A percentile compares a stretch with the other conserved stretches of the same genome.
phyloP scores from a whole-genome alignment of 768 basidiomycete genomes.

The Lentinula guzmanii region DNA sequence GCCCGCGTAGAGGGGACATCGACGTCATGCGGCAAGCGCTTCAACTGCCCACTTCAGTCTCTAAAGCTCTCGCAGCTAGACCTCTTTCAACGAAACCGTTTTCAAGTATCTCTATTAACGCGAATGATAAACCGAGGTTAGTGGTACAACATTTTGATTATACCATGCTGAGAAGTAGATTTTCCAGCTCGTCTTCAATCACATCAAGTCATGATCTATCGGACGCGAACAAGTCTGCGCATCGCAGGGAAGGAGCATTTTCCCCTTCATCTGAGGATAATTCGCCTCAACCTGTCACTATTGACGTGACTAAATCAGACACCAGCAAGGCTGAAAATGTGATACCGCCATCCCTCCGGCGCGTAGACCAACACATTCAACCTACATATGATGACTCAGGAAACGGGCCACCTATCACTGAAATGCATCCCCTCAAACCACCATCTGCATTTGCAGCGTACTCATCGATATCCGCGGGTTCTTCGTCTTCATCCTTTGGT shows the following conservation, averaged over 20 bases:
- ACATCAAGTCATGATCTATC: background rate
- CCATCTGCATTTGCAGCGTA: background rate
- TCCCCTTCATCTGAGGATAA: slow-evolving; percentile 33
- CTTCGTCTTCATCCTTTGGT: slow-evolving; percentile 16
- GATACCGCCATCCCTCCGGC: slow-evolving; percentile 3
- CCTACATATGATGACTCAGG: background rate
- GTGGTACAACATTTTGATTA: background rate
- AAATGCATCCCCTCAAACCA: slow-evolving; percentile 5
- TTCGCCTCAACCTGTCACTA: background rate
- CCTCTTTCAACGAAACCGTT: background rate
- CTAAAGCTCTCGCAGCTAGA: slow-evolving; percentile 34
- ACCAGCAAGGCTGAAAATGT: background rate
- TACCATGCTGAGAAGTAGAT: background rate
- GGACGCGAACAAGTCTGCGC: slow-evolving; percentile 15
- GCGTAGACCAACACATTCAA: background rate
- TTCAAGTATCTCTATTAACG: background rate
- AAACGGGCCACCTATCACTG: background rate
- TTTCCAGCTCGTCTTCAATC: background rate
- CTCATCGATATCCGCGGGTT: slow-evolving; percentile 4
- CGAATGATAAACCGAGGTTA: background rate
- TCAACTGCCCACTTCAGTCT: slow-evolving; percentile 52
- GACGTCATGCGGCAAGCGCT: slow-evolving; percentile 56
- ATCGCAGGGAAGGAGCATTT: slow-evolving; percentile 65
- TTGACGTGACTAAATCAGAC: background rate
- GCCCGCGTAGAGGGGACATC: slow-evolving; percentile 38